Base-by-base conservation (phyloP, 306 rosid genomes). In the Arachis hypogaea region DNA sequence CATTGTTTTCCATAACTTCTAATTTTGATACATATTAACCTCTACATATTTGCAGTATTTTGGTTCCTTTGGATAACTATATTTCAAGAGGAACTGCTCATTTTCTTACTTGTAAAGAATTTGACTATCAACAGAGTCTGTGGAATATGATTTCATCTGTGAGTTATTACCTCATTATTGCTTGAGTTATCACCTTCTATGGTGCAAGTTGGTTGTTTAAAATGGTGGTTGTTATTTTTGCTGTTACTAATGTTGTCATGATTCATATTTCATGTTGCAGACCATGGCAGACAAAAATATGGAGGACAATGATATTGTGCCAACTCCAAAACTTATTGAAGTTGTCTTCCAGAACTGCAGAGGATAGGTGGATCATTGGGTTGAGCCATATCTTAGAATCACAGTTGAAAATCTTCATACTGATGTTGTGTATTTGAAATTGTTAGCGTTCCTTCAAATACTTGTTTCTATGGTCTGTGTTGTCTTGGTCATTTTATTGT, bases 341-440 rank as follows among this genome's bases (percentile, higher is more conserved):
- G 98, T 93, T 52, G 80, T 93, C 81, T 91, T 93, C 73, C 98
- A 91, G 85, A 91, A 93, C 65, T 93, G 98, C 74, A 86, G 80
- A 81, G 97, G 96, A 74, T 97, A 89, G 79, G 96, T 91, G 81
- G 98, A 93, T 84, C 96, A 86, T 12, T 93, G 98, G 98, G 92
- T 93, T 76, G 98, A 91, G 72, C 97, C 93, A 28, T 93, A 93
- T 79, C 88, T 93, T 64, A 91, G 91, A 80, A 71, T 88, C 65
- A 83, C 97, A 1, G 84, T 87, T 77, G 92, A 93, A 71, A 18
- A 18, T 18, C 0, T 18, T 18, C 18, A 18, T 18, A 18, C 18
- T 18, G 18, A 18, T 18, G 18, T 18, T 18, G 18, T 18, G 18
- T 18, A 18, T 18, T 0, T 18, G 18, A 18, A 18, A 18, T 18